Base-by-base conservation (phyloP, 1,139 yeast species). In the Hyphopichia khmerensis region DNA sequence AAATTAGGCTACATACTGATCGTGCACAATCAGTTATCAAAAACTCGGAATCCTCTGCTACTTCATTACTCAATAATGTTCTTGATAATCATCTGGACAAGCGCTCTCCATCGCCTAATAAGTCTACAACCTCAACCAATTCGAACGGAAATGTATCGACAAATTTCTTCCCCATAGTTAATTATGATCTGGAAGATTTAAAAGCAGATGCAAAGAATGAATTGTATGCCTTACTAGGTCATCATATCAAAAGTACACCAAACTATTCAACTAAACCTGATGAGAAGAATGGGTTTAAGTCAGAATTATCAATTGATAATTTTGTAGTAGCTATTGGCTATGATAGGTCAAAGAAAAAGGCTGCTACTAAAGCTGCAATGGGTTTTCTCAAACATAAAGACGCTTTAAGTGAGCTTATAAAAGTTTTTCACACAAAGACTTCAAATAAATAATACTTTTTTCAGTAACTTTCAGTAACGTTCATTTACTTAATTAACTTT, bases 1-100 rank as follows among this genome's bases (percentile, higher is more conserved):
- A 72, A 41, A 51, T 74, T 33, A 69, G 96, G 48, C 75, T 85
- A 41, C 68, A 77, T 31, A 77, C 79, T n/a, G 91, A 90, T 36
- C 72, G 84, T 51, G 68, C 67, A 18, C 74, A 69, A 41, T 67
- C 67, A 8, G 57, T 58, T n/a, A 57, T 46, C 33, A 56, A 54
- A 37, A 36, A 21, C 11, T 5, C 39, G 19, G 46, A 43, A 34
- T 45, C 44, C 21, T 33, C 43, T 19, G 36, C 41, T 14, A 15
- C 17, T 3, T 9, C 23, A 8, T 15, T 35, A 11, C 29, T 26
- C 3, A 13, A 17, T 10, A 10, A 33, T 16, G 16, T n/a, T 16
- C 14, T 36, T 21, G 17, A 37, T 8, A 26, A 19, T 19, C 13
- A 34, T 29, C 26, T 27, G 23, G 11, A 15, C 18, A 17, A 17